Base-by-base conservation (phyloP, 768 basidiomycete species). In the Naganishia kalamii region DNA sequence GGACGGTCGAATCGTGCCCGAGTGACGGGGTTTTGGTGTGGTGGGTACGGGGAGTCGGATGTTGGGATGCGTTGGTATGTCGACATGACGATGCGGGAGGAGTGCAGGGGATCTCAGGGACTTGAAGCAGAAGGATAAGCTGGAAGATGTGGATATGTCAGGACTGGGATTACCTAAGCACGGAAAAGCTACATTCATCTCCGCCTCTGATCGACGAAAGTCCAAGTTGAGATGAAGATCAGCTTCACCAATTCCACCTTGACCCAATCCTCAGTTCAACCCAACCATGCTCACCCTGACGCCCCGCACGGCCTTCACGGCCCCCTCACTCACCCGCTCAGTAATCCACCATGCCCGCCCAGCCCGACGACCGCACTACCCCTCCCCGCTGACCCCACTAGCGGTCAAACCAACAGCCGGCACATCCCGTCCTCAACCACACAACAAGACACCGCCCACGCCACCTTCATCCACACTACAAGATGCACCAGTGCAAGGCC, bases 271-370 rank as follows among this genome's bases (percentile, higher is more conserved):
- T 17, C 37, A 40, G 13, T 35, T 30, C 61, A 49, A 49, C 30
- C 50, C 61, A 11, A 40, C 35, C 32, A 49, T 35, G 3, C 48
- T 62, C 4, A 27, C 41, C 2, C 40, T 33, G 12, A 23, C 44
- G 15, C 41, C 25, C 32, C 19, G 23, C 10, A 23, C 61, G 30
- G 41, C 61, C 62, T 17, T 68, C 70, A n/a, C 59, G 54, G 21
- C 52, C 49, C 47, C 21, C 19, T 19, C 8, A n/a, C 49, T 59
- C 50, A 54, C 43, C 32, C 68, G 75, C 27, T 67, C 70, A 17
- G 72, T 77, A 19, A 23, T 77, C 1, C 75, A 77, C 62, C 70
- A 72, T 40, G 75, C 75, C 29, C 67, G 75, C 62, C 74, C 75
- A 25, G 51, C 75, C 6, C 65, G 75, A 52, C 37, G 67, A 11